Conservation (phyloP, 2,329 filamentous ascomycete species). For the Penicillium sp. region DNA sequence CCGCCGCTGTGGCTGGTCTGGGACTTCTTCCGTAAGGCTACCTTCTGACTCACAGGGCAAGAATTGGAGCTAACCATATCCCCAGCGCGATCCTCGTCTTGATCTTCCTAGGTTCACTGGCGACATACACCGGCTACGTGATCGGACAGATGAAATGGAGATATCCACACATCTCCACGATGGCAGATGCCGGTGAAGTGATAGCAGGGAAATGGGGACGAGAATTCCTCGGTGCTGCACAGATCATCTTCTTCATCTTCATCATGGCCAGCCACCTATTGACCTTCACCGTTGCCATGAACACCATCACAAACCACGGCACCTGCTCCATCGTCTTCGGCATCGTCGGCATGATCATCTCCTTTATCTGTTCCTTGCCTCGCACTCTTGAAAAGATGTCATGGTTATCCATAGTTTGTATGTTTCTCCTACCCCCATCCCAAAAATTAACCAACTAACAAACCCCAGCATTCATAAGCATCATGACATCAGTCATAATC, state of each 20-base stretch:
- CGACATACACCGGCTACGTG: slow-evolving; percentile 62
- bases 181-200: slow-evolving; percentile 66
- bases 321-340: slow-evolving; percentile 66
- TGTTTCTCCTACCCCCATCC: neutral
- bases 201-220: slow-evolving; percentile 61
- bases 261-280: slow-evolving; percentile 70
- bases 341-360: slow-evolving; percentile 59
- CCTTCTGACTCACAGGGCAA: neutral
- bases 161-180: slow-evolving; percentile 62
- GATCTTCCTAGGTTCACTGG: slow-evolving; percentile 53
- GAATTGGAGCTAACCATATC: slow-evolving; percentile 5
- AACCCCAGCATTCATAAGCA: slow-evolving; percentile 59
- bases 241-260: slow-evolving; percentile 65
- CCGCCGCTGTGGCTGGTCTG: slow-evolving; percentile 52
- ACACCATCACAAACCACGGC: slow-evolving; percentile 60
- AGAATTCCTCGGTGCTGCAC: slow-evolving; percentile 62
- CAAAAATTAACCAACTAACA: neutral
- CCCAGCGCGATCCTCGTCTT: slow-evolving; percentile 54
- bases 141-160: slow-evolving; percentile 59
- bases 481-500: slow-evolving; percentile 62
- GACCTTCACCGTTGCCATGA: slow-evolving; percentile 69
- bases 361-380: slow-evolving; percentile 60
- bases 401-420: slow-evolving; percentile 60
- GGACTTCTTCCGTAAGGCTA: slow-evolving; percentile 52
- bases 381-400: slow-evolving; percentile 63